Conservation (phyloP, 139 green algal genomes). For the Auxenochlorella pyrenoidosa region DNA sequence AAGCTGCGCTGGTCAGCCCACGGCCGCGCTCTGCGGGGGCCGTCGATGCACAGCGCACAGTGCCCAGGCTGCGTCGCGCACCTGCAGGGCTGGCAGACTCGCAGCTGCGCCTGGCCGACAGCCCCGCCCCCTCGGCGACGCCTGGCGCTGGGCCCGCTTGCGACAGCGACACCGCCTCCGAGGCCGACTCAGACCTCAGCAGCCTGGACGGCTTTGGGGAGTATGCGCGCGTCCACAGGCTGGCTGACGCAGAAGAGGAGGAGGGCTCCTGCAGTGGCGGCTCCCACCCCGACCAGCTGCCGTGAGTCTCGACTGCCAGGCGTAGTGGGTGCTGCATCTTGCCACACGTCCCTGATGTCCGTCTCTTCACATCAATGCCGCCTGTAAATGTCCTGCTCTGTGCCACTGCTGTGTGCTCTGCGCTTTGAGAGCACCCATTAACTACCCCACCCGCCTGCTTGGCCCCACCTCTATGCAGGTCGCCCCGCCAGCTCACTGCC, state of each 20-base stretch:
- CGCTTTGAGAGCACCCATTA: background rate
- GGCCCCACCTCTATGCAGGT: background rate
- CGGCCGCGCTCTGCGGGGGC: background rate
- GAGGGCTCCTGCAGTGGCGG: background rate
- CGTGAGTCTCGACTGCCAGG: constrained; percentile 1
- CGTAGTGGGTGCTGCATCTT: background rate
- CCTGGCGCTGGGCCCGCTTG: background rate
- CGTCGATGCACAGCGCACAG: constrained; percentile 3
- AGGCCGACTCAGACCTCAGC: constrained; percentile 18
- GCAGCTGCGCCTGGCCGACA: constrained; percentile 11
- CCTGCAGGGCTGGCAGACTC: background rate
- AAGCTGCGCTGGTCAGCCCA: background rate
- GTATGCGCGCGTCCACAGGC: background rate
- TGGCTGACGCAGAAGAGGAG: background rate
- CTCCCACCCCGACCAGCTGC: background rate
- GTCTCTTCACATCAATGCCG: background rate
- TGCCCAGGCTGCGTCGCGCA: background rate
- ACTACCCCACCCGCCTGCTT: too few relatives aligned
- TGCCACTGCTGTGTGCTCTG: too few relatives aligned
- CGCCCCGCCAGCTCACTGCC: constrained; percentile 15
- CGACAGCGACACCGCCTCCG: constrained; percentile 10
- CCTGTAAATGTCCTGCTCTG: background rate
- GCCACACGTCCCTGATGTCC: background rate
- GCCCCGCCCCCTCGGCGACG: background rate
- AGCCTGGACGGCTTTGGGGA: constrained; percentile 18